Evolutionary conservation across 1,284 basidiomycete species (phyloP).

Genomic region (Malassezia dermatis): DNA sequence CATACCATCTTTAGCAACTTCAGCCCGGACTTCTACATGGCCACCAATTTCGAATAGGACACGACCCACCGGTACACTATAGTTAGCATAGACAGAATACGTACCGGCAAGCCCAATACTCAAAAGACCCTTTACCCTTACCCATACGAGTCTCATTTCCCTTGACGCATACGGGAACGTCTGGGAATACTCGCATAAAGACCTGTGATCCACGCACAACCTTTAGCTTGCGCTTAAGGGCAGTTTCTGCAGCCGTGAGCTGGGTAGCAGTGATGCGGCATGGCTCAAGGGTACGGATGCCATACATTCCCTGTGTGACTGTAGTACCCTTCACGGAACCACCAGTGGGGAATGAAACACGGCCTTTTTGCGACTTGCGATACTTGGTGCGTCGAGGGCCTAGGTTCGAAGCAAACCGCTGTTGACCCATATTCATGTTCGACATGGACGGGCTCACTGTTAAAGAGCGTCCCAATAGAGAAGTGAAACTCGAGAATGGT

Average conservation of each 20-base stretch:
- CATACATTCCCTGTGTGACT: slow-evolving; percentile 80
- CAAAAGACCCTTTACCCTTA: slow-evolving; percentile 94
- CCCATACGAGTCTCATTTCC: slow-evolving; percentile 99
- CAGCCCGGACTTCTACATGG: slow-evolving; percentile 68
- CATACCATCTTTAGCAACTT: slow-evolving; percentile 81
- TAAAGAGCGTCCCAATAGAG: background rate
- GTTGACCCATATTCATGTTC: slow-evolving; percentile 22
- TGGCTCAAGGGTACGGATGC: slow-evolving; percentile 76
- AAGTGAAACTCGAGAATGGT: background rate
- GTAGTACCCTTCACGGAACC: slow-evolving; percentile 90
- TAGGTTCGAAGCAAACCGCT: slow-evolving; percentile 56
- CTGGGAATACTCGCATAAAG: slow-evolving; percentile 83
- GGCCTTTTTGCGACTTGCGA: slow-evolving; percentile 76
- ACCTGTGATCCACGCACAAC: slow-evolving; percentile 79
- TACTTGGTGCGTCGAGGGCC: slow-evolving; percentile 72
- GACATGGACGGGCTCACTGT: too few relatives aligned
- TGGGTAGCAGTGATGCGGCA: slow-evolving; percentile 81
- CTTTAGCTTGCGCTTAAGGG: slow-evolving; percentile 83
- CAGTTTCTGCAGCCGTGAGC: slow-evolving; percentile 72
- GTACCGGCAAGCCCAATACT: slow-evolving; percentile 89
- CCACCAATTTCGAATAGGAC: slow-evolving; percentile 94
- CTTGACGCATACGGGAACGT: slow-evolving; percentile 95
- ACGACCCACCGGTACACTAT: slow-evolving; percentile 75
- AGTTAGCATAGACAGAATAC: slow-evolving; percentile 26
- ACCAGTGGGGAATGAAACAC: slow-evolving; percentile 56